phyloP scores from a whole-genome alignment of 2,329 filamentous ascomycete species.

The Gremmenia infestans region DNA sequence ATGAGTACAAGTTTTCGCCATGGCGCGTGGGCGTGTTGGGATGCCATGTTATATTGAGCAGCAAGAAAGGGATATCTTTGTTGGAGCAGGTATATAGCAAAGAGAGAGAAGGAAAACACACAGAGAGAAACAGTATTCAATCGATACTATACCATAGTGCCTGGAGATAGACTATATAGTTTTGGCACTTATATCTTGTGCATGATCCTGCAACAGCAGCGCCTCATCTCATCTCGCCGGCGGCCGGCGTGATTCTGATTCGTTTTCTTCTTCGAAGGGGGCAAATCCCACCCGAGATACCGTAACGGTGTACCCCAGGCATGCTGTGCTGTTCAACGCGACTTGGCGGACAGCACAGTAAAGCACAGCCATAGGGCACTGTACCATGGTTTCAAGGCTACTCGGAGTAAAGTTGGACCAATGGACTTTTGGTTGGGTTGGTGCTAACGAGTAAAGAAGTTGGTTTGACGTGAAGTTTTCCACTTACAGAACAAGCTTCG shows the following conservation, averaged over 20 bases:
- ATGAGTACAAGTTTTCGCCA: conserved; percentile 22
- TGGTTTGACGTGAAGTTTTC: too few species aligned
- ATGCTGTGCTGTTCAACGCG: too few species aligned
- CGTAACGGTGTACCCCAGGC: too few species aligned
- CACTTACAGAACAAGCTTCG: too few species aligned
- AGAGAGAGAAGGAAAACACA: not conserved
- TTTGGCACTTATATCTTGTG: not conserved
- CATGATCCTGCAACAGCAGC: not conserved
- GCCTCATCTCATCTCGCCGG: not conserved
- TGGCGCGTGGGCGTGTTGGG: conserved; percentile 23
- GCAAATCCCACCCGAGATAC: too few species aligned
- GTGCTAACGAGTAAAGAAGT: too few species aligned
- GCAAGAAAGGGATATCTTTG: not conserved
- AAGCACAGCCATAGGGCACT: too few species aligned
- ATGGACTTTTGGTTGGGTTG: too few species aligned
- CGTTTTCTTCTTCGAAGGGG: not conserved
- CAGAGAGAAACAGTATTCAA: not conserved
- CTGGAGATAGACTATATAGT: not conserved
- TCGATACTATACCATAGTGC: not conserved
- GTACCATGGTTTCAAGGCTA: too few species aligned
- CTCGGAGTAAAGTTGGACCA: too few species aligned
- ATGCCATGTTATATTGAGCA: not conserved
- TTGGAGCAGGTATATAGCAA: too few species aligned
- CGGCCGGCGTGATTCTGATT: not conserved
- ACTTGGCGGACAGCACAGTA: too few species aligned